These are phyloP conservation scores for Colletotrichum incanum DNA, from an alignment of 2,329 filamentous ascomycete species.

Conservation along the genomic window DNA sequence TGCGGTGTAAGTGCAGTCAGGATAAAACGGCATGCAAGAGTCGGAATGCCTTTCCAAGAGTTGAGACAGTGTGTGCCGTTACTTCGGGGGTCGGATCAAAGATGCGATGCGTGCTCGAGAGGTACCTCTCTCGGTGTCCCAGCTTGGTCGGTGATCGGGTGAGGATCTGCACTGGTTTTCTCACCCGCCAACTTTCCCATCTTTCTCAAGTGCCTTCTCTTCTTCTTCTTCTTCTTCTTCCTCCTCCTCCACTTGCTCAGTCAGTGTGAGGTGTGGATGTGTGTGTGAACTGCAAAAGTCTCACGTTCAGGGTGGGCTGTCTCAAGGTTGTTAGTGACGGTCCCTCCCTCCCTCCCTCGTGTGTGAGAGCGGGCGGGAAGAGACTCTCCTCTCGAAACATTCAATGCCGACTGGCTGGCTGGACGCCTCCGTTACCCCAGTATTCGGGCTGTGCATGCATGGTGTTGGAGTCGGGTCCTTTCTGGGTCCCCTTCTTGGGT, in stretches of 20 bases:
- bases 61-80: not conserved
- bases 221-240: not conserved
- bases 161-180: constrained; percentile 30
- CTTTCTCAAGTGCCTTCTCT: not conserved
- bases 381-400: constrained; percentile 17
- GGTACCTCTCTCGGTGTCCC: constrained; percentile 11
- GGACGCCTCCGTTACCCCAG: constrained; percentile 34
- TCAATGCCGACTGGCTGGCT: constrained; percentile 20
- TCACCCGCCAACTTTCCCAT: constrained; percentile 10
- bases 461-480: constrained; percentile 24
- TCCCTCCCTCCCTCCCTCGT: not conserved
- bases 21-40: constrained; percentile 10
- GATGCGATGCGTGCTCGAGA: constrained; percentile 3
- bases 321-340: constrained; percentile 3
- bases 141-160: constrained; percentile 17
- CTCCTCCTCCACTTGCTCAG: not conserved
- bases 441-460: constrained; percentile 41
- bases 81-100: not conserved
- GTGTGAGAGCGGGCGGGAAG: constrained; percentile 4
- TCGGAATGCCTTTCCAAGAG: not conserved
- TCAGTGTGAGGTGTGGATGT: not conserved
- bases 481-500: not conserved
- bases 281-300: not conserved
- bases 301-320: constrained; percentile 3
- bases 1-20: constrained; percentile 1